Percentiles rank a stretch among this genome's conserved stretches.
Evolutionary conservation across 2,329 filamentous ascomycete genomes (phyloP).

Genomic region (Penicillium sp.): DNA sequence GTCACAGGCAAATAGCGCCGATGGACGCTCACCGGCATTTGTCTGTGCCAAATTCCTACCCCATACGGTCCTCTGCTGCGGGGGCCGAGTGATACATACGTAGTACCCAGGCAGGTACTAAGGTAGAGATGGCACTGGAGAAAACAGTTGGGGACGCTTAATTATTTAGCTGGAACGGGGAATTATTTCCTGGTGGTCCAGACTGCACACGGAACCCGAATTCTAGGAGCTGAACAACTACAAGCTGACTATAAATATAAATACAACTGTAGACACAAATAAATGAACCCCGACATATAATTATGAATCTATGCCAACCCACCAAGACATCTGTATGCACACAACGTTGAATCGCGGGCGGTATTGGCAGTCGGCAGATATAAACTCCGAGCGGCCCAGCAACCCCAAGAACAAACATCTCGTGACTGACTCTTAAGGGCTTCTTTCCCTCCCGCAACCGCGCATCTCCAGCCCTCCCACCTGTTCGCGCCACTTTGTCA

Average conservation of each 20-base stretch:
- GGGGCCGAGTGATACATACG: too few species aligned
- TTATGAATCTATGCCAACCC: too few species aligned
- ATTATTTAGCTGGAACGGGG: background rate
- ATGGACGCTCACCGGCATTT: too few species aligned
- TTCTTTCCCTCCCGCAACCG: background rate
- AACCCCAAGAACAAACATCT: too few species aligned
- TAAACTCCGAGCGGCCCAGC: background rate
- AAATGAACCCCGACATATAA: too few species aligned
- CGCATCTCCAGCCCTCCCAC: background rate
- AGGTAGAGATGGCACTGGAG: too few species aligned
- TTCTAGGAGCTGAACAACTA: background rate
- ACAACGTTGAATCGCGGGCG: background rate
- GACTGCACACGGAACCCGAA: background rate
- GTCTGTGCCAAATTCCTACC: too few species aligned
- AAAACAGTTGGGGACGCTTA: background rate
- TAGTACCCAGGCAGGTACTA: too few species aligned
- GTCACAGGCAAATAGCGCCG: too few species aligned
- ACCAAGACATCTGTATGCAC: too few species aligned
- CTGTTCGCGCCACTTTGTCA: conserved; percentile 6
- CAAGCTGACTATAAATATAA: background rate
- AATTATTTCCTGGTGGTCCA: background rate
- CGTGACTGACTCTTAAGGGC: background rate
- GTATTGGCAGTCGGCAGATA: background rate
- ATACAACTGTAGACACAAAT: too few species aligned
- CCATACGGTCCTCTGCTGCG: too few species aligned